A percentile compares a stretch with the other conserved stretches of the same genome.
Evolutionary conservation across 768 basidiomycete species (phyloP).

Genomic region (Tricholoma sp.): DNA sequence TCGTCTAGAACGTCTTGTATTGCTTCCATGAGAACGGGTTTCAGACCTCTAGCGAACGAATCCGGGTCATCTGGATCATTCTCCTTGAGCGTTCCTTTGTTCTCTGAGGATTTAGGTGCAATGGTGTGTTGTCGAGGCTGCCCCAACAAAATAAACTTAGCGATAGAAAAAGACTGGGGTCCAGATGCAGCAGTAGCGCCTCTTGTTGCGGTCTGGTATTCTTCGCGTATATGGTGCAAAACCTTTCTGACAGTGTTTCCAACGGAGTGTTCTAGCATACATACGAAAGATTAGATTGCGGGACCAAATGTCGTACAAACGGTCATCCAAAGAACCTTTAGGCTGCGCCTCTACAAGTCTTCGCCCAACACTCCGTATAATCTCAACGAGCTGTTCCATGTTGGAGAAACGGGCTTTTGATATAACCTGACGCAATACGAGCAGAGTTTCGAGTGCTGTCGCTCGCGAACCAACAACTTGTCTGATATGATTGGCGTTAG

Average conservation of each 20-base stretch:
- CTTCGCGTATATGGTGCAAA: constrained; percentile 91
- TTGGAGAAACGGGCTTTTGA: constrained; percentile 81
- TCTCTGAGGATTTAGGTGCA: constrained; percentile 41
- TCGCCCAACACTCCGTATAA: constrained; percentile 76
- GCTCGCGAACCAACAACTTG: constrained; percentile 89
- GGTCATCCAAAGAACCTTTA: constrained; percentile 58
- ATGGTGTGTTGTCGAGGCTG: constrained; percentile 55
- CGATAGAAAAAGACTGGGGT: constrained; percentile 57
- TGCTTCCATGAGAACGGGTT: constrained; percentile 94
- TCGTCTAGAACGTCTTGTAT: constrained; percentile 97
- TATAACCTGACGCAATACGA: constrained; percentile 86
- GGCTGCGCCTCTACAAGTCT: constrained; percentile 88
- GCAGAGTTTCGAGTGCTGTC: constrained; percentile 84
- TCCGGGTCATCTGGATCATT: constrained; percentile 74
- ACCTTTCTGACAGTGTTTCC: constrained; percentile 94
- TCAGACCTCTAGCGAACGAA: constrained; percentile 71
- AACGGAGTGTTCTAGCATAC: constrained; percentile 76
- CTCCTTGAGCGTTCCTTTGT: constrained; percentile 55
- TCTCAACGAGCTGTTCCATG: constrained; percentile 77
- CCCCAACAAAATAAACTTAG: constrained; percentile 79
- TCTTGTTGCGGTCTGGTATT: constrained; percentile 78
- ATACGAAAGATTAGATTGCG: constrained; percentile 1
- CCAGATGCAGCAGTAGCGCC: constrained; percentile 35
- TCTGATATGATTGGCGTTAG: constrained; percentile 34
- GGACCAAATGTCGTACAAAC: background rate